Conservation (phyloP, 441 rosid genomes). For the Brassica balearica region DNA sequence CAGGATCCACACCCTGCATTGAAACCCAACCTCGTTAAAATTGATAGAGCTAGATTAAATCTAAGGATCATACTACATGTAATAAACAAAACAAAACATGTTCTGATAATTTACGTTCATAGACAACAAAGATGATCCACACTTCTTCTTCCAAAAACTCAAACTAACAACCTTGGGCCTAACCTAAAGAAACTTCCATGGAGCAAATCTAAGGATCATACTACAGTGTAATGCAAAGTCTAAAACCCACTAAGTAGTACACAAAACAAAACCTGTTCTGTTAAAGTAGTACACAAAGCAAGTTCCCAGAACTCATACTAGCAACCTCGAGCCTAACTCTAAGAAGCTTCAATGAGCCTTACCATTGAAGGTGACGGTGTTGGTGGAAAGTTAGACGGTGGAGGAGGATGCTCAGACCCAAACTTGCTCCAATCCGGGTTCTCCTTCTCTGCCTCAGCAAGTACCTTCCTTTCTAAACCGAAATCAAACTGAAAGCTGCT, state of each 20-base stretch:
- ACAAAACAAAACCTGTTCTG: neutral
- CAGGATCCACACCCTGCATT: constrained; percentile 68
- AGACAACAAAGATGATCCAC: too few species aligned
- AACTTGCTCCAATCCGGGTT: constrained; percentile 76
- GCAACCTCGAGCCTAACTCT: neutral
- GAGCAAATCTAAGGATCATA: too few species aligned
- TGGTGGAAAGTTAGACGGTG: constrained; percentile 57
- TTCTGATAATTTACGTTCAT: too few species aligned
- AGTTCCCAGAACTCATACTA: neutral
- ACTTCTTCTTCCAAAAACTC: too few species aligned
- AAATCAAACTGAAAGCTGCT: constrained; percentile 89
- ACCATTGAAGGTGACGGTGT: constrained; percentile 58
- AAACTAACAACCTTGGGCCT: too few species aligned
- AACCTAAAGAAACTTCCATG: too few species aligned
- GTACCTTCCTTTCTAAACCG: constrained; percentile 69
- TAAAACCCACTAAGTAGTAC: constrained; percentile 20
- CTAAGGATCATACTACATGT: neutral
- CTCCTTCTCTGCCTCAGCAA: constrained; percentile 82
- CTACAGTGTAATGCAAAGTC: neutral
- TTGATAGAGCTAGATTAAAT: neutral
- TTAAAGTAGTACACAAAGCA: too few species aligned
- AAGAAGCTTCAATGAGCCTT: constrained; percentile 17
- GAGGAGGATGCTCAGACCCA: constrained; percentile 57
- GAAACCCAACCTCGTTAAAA: neutral
- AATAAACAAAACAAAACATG: neutral